phyloP scores from a whole-genome alignment of 768 basidiomycete genomes.

The Xerocomellus chrysenteron region DNA sequence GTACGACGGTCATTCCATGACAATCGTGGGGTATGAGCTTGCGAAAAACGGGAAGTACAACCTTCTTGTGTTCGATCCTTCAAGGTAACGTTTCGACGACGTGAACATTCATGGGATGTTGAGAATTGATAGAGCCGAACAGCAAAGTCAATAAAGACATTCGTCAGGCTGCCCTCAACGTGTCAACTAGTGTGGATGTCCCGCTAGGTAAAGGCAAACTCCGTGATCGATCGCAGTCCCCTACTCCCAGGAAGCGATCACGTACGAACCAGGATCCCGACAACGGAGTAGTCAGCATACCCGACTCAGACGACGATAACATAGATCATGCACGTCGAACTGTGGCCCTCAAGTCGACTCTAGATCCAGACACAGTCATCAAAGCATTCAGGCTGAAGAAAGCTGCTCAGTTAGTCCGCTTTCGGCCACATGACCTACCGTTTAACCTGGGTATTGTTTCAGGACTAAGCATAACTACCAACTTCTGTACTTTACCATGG shows the following conservation, averaged over 20 bases:
- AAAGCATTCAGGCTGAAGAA: constrained; percentile 50
- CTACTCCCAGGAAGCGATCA: constrained; percentile 30
- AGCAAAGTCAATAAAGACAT: constrained; percentile 11
- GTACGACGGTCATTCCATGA: constrained; percentile 82
- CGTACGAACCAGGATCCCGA: constrained; percentile 24
- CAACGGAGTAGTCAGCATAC: constrained; percentile 26
- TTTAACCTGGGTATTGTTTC: neutral
- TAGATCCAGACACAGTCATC: constrained; percentile 38
- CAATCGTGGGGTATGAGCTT: constrained; percentile 82
- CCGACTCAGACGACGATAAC: constrained; percentile 16
- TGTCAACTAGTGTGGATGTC: neutral
- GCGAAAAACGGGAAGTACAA: constrained; percentile 54
- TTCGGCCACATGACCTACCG: neutral
- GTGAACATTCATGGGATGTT: neutral
- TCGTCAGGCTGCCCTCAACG: constrained; percentile 24
- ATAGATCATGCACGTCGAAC: constrained; percentile 1
- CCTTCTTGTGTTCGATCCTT: constrained; percentile 79
- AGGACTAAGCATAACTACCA: constrained; percentile 62
- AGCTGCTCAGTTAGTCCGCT: constrained; percentile 38
- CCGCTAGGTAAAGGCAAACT: constrained; percentile 22
- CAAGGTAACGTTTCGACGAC: constrained; percentile 42
- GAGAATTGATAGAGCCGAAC: constrained; percentile 1
- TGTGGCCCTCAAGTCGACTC: neutral
- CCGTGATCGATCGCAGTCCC: constrained; percentile 20
- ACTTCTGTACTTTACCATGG: constrained; percentile 79